Evolutionary conservation across 345 rosid species (phyloP).

Genomic region (Eucalyptus erythrocorys): DNA sequence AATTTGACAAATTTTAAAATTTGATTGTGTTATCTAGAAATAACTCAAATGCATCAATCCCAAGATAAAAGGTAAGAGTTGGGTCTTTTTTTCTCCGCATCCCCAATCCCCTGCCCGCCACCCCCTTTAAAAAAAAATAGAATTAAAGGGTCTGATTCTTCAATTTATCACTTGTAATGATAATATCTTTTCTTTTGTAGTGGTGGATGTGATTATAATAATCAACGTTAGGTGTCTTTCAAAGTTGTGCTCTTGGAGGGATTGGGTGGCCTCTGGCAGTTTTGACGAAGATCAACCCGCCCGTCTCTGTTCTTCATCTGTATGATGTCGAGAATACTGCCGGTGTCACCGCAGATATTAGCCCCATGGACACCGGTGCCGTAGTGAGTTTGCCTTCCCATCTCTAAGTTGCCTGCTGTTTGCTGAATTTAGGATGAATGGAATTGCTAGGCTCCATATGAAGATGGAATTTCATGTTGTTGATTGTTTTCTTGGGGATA

Average conservation of each 20-base stretch:
- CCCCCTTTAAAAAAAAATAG: rapidly evolving
- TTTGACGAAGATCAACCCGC: constrained; percentile 94
- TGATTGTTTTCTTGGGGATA: no score
- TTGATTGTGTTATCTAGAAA: rapidly evolving
- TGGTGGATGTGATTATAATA: no score
- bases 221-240: background rate
- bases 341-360: constrained; percentile 93
- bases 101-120: no score
- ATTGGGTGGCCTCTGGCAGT: constrained; percentile 83
- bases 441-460: background rate
- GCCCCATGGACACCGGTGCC: constrained; percentile 95
- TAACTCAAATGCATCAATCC: rapidly evolving
- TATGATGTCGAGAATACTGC: constrained; percentile 85
- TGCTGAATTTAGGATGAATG: no score
- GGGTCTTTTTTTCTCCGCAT: background rate
- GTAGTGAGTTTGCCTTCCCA: constrained; percentile 31
- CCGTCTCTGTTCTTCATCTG: constrained; percentile 81
- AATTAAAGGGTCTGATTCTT: background rate
- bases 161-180: no score
- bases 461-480: background rate
- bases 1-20: rapidly evolving
- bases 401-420: background rate
- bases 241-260: constrained; percentile 83
- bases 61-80: rapidly evolving
- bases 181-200: no score